Base-by-base conservation (phyloP, 2,329 filamentous ascomycete genomes). In the Curvularia sp. region DNA sequence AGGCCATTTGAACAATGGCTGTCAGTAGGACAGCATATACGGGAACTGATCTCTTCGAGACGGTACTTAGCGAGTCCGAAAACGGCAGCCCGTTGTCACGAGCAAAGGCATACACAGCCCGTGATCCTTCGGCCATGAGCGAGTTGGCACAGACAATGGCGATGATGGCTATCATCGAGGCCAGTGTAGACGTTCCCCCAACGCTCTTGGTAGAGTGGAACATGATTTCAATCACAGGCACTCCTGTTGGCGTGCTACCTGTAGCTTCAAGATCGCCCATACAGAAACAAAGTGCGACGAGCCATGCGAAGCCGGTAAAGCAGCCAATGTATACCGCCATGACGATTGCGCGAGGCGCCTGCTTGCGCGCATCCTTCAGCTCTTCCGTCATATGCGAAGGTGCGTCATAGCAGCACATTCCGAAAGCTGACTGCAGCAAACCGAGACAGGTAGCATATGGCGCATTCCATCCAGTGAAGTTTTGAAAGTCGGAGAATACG, bases 401-500 rank as follows among this genome's bases (percentile, higher is more conserved):
- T 0, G 81, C 78, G 56, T 83, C 81, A 56, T 82, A 80, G 56
- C 80, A 82, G 67, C 81, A 84, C 82, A 85, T 84, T 28, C 82
- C 83, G 55, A 85, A 85, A 0, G 80, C 81, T 42, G 81, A 79
- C 63, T 86, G 83, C 5, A 86, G 66, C 12, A 86, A 79, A 2
- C 84, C 84, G 19, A 86, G 72, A 28, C 85, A 80, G 0, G 82
- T 81, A 4, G 81, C 78, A 72, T 85, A 85, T 0, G 79, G 75
- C 9, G 77, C 73, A 3, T 78, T 78, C 69, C 83, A 85, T 2
- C 84, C 84, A 0, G 82, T 83, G 38, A 80, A 77, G 59, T 86
- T 85, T 52, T 84, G 80, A 58, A 86, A 85, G 25, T 83, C 80
- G 15, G 68, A 66, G 66, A 86, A 86, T 8, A 87, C 84, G 62